Base-by-base conservation (phyloP, 2,329 filamentous ascomycete species). In the Onygena corvina region DNA sequence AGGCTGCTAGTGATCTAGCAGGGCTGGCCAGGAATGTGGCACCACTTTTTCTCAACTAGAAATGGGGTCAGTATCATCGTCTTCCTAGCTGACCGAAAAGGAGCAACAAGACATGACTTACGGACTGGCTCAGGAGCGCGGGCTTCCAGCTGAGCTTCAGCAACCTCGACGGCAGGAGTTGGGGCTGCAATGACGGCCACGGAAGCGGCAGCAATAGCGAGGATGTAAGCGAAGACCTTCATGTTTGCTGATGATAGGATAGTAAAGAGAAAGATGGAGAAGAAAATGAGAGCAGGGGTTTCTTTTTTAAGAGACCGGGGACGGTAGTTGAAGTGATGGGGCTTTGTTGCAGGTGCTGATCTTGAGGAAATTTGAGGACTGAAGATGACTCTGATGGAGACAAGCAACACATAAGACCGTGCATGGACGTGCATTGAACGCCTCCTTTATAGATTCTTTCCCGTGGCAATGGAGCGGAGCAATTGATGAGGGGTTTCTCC, bases 221-320 rank as follows among this genome's bases (percentile, higher is more conserved):
- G 57, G 48, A 72, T 57, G 47, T 72, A 50, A 48, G 65, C 58
- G 55, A 68, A 62, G 60, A 74, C 56, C 66, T 73, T 76, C 74
- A 77, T 77, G 48, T 50, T 68, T 25, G 36, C 36, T 40, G 18
- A 12, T 40, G 36, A 40, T 23, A 21, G 25, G 34, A 40, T 48
- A 16, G 50, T 51, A 42, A 30, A 44, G 50, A 47, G 44, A 47
- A 52, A 50, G 48, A 48, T 52, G 53, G 46, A 50, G 16, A n/a
- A 12, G 20, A 40, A 23, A 2, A 7, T 40, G n/a, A 23, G n/a
- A n/a, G n/a, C n/a, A 12, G 16, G 11, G 9, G 12, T 12, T 42
- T 21, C 25, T 40, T 18, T 40, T 40, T 40, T 21, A 40, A 21
- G 36, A 4, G 18, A 29, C 16, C n/a, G n/a, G 18, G 27, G 25